Conservation (phyloP, 208 protist species). For the Borovskyia barvae region DNA sequence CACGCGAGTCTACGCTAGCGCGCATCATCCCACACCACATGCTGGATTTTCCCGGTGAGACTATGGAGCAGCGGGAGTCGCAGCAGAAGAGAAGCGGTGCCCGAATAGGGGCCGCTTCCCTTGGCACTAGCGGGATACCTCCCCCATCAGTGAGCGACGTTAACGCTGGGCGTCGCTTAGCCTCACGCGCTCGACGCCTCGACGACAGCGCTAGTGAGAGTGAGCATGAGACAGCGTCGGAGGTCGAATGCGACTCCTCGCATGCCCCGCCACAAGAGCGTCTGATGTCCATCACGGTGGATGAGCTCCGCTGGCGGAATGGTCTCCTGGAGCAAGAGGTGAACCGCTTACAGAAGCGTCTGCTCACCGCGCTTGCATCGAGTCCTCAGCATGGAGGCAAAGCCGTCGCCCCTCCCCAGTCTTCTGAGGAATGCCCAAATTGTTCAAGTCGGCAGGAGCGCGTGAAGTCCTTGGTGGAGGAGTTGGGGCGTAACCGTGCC, state of each 20-base stretch:
- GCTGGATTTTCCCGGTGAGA: not conserved
- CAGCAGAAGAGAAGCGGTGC: too few species aligned
- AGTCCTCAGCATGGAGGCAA: too few species aligned
- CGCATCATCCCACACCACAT: constrained; percentile 13
- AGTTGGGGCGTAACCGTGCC: constrained; percentile 25
- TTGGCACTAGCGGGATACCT: too few species aligned
- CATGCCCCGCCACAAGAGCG: too few species aligned
- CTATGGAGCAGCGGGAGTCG: not conserved
- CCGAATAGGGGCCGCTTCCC: too few species aligned
- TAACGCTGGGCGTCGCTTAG: too few species aligned
- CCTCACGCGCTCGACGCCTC: constrained; percentile 6
- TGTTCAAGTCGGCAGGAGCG: constrained; percentile 20
- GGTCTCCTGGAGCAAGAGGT: constrained; percentile 37
- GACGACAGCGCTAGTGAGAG: not conserved
- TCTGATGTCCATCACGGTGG: constrained; percentile 32
- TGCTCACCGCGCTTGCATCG: constrained; percentile 12
- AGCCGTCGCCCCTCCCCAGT: too few species aligned
- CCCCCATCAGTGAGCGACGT: too few species aligned
- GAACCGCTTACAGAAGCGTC: constrained; percentile 19
- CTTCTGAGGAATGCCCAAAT: not conserved
- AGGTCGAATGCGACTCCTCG: too few species aligned
- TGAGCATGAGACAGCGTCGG: too few species aligned
- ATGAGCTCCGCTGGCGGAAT: constrained; percentile 58
- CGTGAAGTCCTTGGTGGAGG: constrained; percentile 20
- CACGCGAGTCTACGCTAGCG: constrained; percentile 20